Percentiles rank a stretch among this genome's conserved stretches.
These are phyloP conservation scores for Penicillium lividum DNA, from an alignment of 495 filamentous ascomycete genomes.

Conservation along the genomic window DNA sequence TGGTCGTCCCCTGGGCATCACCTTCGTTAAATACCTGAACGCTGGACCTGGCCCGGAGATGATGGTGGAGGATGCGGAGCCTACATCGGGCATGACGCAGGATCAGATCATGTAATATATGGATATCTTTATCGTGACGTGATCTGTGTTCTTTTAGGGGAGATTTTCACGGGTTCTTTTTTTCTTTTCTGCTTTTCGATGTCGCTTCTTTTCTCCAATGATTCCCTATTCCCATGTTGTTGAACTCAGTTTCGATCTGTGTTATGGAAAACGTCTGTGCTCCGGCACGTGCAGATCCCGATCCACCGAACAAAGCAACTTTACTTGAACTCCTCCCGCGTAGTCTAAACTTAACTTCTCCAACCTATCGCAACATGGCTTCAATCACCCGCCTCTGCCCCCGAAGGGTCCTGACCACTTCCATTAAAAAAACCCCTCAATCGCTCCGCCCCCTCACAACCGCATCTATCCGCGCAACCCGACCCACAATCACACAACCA, in stretches of 20 bases:
- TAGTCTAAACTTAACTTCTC: neutral
- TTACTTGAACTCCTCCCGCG: conserved; percentile 1
- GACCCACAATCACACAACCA: conserved; percentile 2
- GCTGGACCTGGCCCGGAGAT: conserved; percentile 55
- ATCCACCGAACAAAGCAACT: conserved; percentile 7
- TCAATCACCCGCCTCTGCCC: conserved; percentile 17
- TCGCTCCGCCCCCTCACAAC: neutral
- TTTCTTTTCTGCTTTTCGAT: conserved; percentile 9
- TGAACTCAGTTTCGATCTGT: conserved; percentile 3
- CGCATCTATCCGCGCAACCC: conserved; percentile 7
- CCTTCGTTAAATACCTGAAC: conserved; percentile 86
- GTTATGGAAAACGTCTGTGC: conserved; percentile 16
- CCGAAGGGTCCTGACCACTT: conserved; percentile 2
- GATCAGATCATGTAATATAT: conserved; percentile 90
- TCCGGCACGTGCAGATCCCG: conserved; percentile 15
- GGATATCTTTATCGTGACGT: neutral
- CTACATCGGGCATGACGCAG: conserved; percentile 77
- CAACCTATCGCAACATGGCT: conserved; percentile 14
- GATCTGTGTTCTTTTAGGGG: conserved; percentile 10
- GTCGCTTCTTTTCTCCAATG: conserved; percentile 20
- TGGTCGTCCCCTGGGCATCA: conserved; percentile 87
- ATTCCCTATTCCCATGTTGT: conserved; percentile 30
- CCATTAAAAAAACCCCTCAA: neutral
- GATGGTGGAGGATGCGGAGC: conserved; percentile 83
- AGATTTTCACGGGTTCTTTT: conserved; percentile 1